These are phyloP conservation scores for Ceratocystis smalleyi DNA, from an alignment of 2,329 filamentous ascomycete species.

Conservation along the genomic window DNA sequence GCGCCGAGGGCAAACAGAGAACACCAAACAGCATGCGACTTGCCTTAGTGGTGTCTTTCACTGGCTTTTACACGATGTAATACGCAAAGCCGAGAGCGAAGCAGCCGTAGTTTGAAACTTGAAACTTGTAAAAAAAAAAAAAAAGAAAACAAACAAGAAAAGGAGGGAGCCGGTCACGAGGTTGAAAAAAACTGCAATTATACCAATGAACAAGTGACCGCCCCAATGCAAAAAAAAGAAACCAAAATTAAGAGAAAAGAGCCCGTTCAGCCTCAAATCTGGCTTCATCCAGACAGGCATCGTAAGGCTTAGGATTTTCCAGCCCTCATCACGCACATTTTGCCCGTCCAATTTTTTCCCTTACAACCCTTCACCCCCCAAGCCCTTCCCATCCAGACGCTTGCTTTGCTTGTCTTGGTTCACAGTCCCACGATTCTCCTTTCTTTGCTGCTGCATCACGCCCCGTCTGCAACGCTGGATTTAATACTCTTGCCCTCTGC, in stretches of 20 bases:
- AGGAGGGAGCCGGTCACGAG: background rate
- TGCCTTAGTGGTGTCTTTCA: too few relatives aligned
- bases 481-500: too few relatives aligned
- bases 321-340: background rate
- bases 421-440: background rate
- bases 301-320: background rate
- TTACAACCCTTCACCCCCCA: background rate
- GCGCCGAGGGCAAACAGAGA: background rate
- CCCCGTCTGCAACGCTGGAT: too few relatives aligned
- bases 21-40: background rate
- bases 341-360: background rate
- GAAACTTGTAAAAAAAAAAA: background rate
- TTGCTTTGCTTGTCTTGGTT: too few relatives aligned
- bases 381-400: too few relatives aligned
- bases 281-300: background rate
- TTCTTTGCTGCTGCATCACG: background rate
- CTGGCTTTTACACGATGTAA: background rate
- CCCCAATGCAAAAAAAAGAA: background rate
- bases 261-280: background rate
- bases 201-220: background rate
- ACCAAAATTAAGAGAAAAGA: background rate
- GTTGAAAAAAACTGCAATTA: background rate
- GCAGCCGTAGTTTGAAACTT: background rate
- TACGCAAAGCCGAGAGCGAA: background rate
- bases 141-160: background rate